These are phyloP conservation scores for Hygrophila difformis DNA, from an alignment of 257 asterid genomes.

Conservation along the genomic window DNA sequence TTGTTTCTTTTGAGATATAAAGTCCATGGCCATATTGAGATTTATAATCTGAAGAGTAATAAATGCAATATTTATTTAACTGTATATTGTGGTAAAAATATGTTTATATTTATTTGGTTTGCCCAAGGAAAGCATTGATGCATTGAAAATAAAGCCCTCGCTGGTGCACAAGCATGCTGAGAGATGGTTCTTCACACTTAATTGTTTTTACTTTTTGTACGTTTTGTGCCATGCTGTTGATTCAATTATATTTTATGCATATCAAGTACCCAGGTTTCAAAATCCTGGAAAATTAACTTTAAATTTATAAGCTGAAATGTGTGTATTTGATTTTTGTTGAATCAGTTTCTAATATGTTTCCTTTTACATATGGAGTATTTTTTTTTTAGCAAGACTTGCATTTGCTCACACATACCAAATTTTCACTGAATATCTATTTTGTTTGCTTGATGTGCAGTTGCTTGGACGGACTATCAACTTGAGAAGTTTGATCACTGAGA, in stretches of 20 bases:
- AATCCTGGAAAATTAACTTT: too few relatives aligned
- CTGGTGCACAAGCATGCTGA: not conserved
- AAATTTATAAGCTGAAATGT: too few relatives aligned
- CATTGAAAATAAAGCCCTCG: not conserved
- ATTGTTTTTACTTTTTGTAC: too few relatives aligned
- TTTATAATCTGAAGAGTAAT: too few relatives aligned
- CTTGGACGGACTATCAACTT: constrained; percentile 93
- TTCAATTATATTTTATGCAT: not conserved
- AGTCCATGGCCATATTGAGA: too few relatives aligned
- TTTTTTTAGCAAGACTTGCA: not conserved
- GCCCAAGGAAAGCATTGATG: too few relatives aligned
- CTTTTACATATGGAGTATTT: not conserved
- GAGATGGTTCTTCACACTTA: not conserved
- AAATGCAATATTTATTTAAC: too few relatives aligned
- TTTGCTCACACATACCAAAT: not conserved
- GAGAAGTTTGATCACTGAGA: constrained; percentile 80
- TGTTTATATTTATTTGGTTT: too few relatives aligned
- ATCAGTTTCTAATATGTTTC: not conserved
- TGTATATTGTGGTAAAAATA: too few relatives aligned
- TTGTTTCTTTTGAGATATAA: not conserved
- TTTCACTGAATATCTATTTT: not conserved
- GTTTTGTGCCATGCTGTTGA: not conserved
- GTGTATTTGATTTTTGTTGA: too few relatives aligned
- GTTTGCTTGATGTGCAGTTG: constrained; percentile 39
- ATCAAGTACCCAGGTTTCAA: too few relatives aligned